phyloP scores from a whole-genome alignment of 116 monocot species.

The Trichopus zeylanicus region DNA sequence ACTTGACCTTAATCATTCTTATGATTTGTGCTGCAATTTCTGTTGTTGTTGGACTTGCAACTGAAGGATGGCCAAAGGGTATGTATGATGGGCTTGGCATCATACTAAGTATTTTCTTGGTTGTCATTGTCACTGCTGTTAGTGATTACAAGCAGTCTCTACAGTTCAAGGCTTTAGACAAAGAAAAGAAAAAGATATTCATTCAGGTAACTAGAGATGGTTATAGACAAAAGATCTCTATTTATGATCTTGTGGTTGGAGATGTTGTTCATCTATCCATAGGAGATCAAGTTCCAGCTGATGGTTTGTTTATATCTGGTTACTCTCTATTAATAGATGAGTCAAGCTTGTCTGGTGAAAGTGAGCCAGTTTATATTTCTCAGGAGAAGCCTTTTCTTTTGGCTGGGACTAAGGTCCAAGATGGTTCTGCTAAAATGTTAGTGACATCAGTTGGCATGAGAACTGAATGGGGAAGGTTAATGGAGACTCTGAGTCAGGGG shows the following conservation, averaged over 20 bases:
- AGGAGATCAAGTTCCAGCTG: conserved; percentile 76
- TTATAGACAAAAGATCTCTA: conserved; percentile 49
- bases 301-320: conserved; percentile 58
- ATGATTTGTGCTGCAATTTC: conserved; percentile 62
- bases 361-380: conserved; percentile 51
- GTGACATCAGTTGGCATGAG: conserved; percentile 75
- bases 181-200: conserved; percentile 66
- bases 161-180: conserved; percentile 68
- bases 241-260: conserved; percentile 62
- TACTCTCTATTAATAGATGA: conserved; percentile 61
- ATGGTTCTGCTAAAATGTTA: conserved; percentile 72
- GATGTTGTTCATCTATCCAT: conserved; percentile 68
- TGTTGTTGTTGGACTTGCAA: conserved; percentile 50
- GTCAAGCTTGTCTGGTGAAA: conserved; percentile 75
- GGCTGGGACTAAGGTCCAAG: conserved; percentile 73
- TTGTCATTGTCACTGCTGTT: conserved; percentile 59
- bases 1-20: conserved; percentile 63
- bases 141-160: conserved; percentile 71
- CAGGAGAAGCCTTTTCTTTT: conserved; percentile 61
- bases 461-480: conserved; percentile 70
- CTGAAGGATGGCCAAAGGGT: conserved; percentile 71
- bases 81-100: conserved; percentile 73
- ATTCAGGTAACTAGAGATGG: conserved; percentile 67
- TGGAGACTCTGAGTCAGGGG: conserved; percentile 60
- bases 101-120: conserved; percentile 55